phyloP scores from a whole-genome alignment of 352 stramenopile species.

The Pythium biforme region DNA sequence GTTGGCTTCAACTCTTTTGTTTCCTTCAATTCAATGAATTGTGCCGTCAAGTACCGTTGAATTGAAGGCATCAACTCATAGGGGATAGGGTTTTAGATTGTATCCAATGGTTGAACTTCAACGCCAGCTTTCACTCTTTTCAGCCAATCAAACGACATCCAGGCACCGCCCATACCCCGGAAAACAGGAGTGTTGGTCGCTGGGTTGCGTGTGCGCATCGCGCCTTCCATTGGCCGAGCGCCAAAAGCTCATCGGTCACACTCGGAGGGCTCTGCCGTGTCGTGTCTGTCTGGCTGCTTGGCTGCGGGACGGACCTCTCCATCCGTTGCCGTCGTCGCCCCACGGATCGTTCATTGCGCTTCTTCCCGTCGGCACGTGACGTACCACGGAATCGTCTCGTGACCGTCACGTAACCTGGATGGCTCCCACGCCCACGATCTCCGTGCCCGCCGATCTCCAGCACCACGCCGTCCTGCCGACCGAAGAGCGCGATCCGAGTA shows the following conservation, averaged over 20 bases:
- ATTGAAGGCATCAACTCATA: slow-evolving; percentile 21
- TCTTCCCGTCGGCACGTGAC: slow-evolving; percentile 12
- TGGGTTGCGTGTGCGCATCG: background rate
- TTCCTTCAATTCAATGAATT: slow-evolving; percentile 20
- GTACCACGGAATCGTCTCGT: too few relatives aligned
- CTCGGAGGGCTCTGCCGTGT: background rate
- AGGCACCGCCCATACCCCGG: slow-evolving; percentile 4
- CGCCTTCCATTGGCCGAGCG: slow-evolving; percentile 2
- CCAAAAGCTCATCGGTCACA: background rate
- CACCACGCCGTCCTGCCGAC: slow-evolving; percentile 6
- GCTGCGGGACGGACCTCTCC: background rate
- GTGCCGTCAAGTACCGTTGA: slow-evolving; percentile 10
- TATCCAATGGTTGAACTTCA: slow-evolving; percentile 6
- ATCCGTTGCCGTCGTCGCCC: too few relatives aligned
- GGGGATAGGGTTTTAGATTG: slow-evolving; percentile 14
- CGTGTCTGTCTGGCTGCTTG: too few relatives aligned
- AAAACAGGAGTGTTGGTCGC: slow-evolving; percentile 15
- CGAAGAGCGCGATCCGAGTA: slow-evolving; percentile 13
- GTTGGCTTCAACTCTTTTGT: background rate
- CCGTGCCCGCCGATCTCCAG: slow-evolving; percentile 9
- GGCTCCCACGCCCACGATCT: slow-evolving; percentile 26
- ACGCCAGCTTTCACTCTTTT: slow-evolving; percentile 1
- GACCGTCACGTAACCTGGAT: slow-evolving; percentile 10
- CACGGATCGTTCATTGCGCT: slow-evolving; percentile 14
- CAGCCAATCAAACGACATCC: background rate